Conservation (phyloP, 106 monocot species). For the Amphibolis antarctica region DNA sequence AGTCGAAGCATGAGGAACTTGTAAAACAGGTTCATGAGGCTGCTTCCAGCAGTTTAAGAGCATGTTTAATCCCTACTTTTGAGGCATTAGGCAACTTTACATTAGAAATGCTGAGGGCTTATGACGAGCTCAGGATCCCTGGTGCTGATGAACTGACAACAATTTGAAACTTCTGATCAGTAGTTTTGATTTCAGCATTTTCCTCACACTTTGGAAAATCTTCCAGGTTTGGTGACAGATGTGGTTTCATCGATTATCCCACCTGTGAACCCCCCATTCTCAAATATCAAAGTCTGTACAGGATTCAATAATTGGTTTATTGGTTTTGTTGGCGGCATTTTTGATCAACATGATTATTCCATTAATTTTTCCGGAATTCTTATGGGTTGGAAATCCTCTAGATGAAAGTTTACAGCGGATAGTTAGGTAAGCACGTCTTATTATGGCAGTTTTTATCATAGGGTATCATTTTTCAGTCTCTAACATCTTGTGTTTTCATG, state of each 20-base stretch:
- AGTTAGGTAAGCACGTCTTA: background rate
- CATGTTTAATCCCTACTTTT: constrained; percentile 51
- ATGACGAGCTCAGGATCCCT: constrained; percentile 38
- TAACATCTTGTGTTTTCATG: too few relatives aligned
- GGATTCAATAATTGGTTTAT: constrained; percentile 1
- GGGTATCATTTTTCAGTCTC: background rate
- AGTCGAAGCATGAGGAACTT: constrained; percentile 28
- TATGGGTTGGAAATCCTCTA: background rate
- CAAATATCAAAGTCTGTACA: background rate
- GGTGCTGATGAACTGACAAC: background rate
- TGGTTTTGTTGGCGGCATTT: background rate
- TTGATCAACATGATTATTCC: background rate
- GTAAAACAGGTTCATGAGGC: constrained; percentile 27
- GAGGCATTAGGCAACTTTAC: constrained; percentile 38
- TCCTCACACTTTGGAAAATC: background rate
- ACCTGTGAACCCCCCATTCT: background rate
- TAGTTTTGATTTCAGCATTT: background rate
- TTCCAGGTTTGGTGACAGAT: background rate
- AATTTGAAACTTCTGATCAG: background rate
- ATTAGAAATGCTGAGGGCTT: constrained; percentile 34
- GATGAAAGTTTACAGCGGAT: background rate
- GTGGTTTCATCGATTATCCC: too few relatives aligned
- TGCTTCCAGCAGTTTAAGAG: constrained; percentile 31
- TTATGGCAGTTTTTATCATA: background rate
- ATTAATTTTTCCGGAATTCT: background rate